These are phyloP conservation scores for Hygrophila difformis DNA, from an alignment of 257 asterid genomes.

Conservation along the genomic window DNA sequence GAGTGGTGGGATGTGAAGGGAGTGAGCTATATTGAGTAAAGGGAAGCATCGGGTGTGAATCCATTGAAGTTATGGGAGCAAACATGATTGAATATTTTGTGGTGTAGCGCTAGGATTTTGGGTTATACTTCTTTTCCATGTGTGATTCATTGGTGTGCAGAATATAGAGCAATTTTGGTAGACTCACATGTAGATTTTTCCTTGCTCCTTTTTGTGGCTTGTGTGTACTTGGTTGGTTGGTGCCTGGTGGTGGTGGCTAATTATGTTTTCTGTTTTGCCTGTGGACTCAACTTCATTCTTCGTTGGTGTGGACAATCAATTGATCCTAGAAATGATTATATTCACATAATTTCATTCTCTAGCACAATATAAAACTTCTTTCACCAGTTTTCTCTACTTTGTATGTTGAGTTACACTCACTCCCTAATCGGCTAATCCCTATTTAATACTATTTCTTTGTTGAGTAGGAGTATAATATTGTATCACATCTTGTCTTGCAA, in stretches of 20 bases:
- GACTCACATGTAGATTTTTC: constrained; percentile 21
- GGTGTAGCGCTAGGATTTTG: constrained; percentile 22
- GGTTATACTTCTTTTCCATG: constrained; percentile 10
- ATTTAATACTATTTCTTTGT: no score
- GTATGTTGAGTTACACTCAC: no score
- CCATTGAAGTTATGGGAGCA: neutral
- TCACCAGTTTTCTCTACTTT: no score
- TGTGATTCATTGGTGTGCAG: constrained; percentile 21
- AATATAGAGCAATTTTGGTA: constrained; percentile 44
- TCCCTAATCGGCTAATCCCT: no score
- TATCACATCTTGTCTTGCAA: no score
- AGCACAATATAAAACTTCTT: no score
- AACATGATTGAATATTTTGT: neutral
- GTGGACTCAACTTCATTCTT: constrained; percentile 8
- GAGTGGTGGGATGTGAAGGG: constrained; percentile 19
- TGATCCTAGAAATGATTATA: constrained; percentile 6
- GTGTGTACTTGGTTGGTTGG: no score
- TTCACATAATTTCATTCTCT: no score
- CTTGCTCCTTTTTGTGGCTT: constrained; percentile 5
- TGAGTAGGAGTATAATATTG: no score
- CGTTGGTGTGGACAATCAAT: constrained; percentile 15
- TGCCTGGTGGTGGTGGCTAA: constrained; percentile 9
- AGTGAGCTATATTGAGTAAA: no score
- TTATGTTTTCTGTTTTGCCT: constrained; percentile 2
- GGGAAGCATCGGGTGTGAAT: constrained; percentile 11